These are phyloP conservation scores for Jatropha podagrica DNA, from an alignment of 441 rosid species.

Conservation along the genomic window DNA sequence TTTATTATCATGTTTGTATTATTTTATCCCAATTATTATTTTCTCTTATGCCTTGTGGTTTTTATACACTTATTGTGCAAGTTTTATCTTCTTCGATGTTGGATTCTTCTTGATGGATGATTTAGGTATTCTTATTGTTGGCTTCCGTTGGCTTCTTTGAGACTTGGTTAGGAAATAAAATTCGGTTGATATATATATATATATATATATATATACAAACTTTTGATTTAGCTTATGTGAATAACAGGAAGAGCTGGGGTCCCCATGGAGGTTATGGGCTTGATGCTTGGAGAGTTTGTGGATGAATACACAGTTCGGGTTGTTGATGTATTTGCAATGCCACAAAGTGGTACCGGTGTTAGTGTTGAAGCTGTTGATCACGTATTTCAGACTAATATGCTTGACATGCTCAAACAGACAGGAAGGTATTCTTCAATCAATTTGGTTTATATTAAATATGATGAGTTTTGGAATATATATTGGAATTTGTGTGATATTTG, in stretches of 20 bases:
- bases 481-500: neutral
- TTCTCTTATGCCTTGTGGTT: neutral
- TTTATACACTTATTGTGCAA: neutral
- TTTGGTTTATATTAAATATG: neutral
- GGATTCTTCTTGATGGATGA: neutral
- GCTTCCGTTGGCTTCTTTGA: neutral
- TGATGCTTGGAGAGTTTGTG: constrained; percentile 99
- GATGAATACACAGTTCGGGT: constrained; percentile 96
- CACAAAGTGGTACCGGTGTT: constrained; percentile 99
- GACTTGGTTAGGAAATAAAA: neutral
- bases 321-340: constrained; percentile 98
- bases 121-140: neutral
- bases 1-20: neutral
- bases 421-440: constrained; percentile 57
- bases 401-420: constrained; percentile 98
- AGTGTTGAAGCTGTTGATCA: constrained; percentile 99
- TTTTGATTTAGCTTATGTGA: constrained; percentile 12
- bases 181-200: neutral
- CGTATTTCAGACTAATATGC: constrained; percentile 97
- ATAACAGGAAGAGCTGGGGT: constrained; percentile 93
- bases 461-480: neutral
- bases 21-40: neutral
- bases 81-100: neutral
- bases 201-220: neutral
- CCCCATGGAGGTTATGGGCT: constrained; percentile 99